Percentiles rank a stretch among this genome's conserved stretches.
Conservation (phyloP, 169 alveolate species). For the Plasmodium gallinaceum region DNA sequence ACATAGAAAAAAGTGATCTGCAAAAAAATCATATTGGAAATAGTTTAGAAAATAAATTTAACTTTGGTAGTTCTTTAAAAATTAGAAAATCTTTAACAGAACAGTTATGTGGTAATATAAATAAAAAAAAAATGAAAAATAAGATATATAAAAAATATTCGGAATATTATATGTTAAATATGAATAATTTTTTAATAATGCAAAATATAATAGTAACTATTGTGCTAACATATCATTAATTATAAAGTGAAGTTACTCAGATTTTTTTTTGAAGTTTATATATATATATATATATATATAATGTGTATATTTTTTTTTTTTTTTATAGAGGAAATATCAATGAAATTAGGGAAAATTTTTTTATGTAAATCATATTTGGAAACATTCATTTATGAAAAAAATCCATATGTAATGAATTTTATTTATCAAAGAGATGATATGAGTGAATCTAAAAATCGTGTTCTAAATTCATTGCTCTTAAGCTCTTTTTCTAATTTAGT, state of each 20-base stretch:
- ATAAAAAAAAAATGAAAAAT: neutral
- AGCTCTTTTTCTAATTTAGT: constrained; percentile 69
- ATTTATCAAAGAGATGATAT: constrained; percentile 56
- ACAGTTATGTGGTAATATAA: constrained; percentile 71
- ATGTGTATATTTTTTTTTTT: neutral
- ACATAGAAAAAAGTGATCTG: constrained; percentile 18
- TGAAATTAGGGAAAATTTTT: constrained; percentile 72
- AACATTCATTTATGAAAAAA: constrained; percentile 71
- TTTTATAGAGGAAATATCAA: constrained; percentile 72
- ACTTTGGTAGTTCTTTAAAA: constrained; percentile 66
- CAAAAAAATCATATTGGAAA: constrained; percentile 53
- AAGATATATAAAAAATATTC: neutral
- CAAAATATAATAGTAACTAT: too few relatives aligned
- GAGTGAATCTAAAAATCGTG: constrained; percentile 73
- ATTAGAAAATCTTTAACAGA: constrained; percentile 70
- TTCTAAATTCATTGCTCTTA: constrained; percentile 54
- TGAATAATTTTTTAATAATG: too few relatives aligned
- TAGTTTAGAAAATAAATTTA: constrained; percentile 53
- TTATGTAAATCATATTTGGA: constrained; percentile 72
- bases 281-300: neutral
- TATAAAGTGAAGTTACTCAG: neutral
- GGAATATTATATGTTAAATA: neutral
- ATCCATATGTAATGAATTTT: constrained; percentile 72
- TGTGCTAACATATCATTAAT: too few relatives aligned
- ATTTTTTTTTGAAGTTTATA: neutral